These are phyloP conservation scores for Dichotomocladium elegans DNA, from an alignment of 371 early-diverging fungal species.

Conservation along the genomic window DNA sequence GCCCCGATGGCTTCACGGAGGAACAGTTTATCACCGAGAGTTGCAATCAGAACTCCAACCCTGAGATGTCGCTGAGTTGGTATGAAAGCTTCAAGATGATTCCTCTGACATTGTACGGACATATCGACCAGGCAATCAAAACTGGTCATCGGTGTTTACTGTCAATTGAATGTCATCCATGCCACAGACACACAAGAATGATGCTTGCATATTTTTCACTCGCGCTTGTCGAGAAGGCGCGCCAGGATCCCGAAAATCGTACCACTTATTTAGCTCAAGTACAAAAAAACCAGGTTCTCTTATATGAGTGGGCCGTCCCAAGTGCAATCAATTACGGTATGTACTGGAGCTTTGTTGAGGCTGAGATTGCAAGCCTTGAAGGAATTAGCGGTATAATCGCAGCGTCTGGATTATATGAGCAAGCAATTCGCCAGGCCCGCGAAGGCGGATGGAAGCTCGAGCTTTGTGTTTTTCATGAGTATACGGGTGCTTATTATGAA, in stretches of 20 bases:
- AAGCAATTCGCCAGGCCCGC: slow-evolving; percentile 32
- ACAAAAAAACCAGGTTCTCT: slow-evolving; percentile 17
- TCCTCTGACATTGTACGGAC: slow-evolving; percentile 37
- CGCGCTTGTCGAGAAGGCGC: slow-evolving; percentile 30
- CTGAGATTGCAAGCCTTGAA: background rate
- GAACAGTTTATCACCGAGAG: slow-evolving; percentile 34
- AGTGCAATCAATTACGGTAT: slow-evolving; percentile 22
- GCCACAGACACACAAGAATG: slow-evolving; percentile 35
- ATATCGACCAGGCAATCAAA: slow-evolving; percentile 30
- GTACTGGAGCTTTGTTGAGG: slow-evolving; percentile 28
- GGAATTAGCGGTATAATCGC: slow-evolving; percentile 6
- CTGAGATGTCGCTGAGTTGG: slow-evolving; percentile 31
- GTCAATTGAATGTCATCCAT: slow-evolving; percentile 30
- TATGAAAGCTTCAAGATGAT: slow-evolving; percentile 37
- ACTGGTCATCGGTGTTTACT: slow-evolving; percentile 23
- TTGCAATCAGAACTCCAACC: slow-evolving; percentile 25
- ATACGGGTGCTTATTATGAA: slow-evolving; percentile 34
- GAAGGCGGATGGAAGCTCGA: slow-evolving; percentile 31
- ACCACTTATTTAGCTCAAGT: slow-evolving; percentile 16
- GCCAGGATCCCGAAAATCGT: slow-evolving; percentile 7
- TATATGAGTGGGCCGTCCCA: slow-evolving; percentile 27
- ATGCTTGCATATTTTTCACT: slow-evolving; percentile 26
- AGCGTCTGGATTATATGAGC: slow-evolving; percentile 27
- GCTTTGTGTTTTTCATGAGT: slow-evolving; percentile 35
- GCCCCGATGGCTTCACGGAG: slow-evolving; percentile 42